Conservation (phyloP, 352 stramenopile genomes). For the Albugo laibachii region DNA sequence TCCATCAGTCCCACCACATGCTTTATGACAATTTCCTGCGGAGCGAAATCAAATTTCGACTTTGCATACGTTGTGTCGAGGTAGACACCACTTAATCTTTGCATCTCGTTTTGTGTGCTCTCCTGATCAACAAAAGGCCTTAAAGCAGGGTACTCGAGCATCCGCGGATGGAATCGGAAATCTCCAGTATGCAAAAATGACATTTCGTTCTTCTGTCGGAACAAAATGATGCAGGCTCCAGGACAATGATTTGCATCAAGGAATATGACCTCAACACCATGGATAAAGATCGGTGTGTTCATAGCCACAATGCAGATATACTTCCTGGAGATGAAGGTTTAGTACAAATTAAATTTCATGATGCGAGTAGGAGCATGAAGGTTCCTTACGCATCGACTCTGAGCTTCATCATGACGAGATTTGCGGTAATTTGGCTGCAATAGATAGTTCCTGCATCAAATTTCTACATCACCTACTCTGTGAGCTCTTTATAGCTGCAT, state of each 20-base stretch:
- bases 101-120: neutral
- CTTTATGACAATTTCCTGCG: constrained; percentile 53
- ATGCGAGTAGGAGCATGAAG: neutral
- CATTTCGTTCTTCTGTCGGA: constrained; percentile 65
- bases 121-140: constrained; percentile 18
- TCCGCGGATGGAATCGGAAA: constrained; percentile 58
- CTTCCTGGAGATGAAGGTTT: constrained; percentile 24
- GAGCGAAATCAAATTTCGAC: constrained; percentile 86
- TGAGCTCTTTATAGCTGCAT: neutral
- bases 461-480: constrained; percentile 8
- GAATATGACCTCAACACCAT: constrained; percentile 85
- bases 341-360: neutral
- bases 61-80: constrained; percentile 96
- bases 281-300: constrained; percentile 66
- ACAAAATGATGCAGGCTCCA: constrained; percentile 89
- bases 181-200: constrained; percentile 85
- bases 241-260: constrained; percentile 95
- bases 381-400: constrained; percentile 26
- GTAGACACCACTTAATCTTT: constrained; percentile 72
- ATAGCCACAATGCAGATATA: constrained; percentile 84
- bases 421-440: constrained; percentile 85
- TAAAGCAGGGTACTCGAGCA: constrained; percentile 39
- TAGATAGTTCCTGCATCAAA: constrained; percentile 91
- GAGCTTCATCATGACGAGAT: constrained; percentile 83
- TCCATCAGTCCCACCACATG: constrained; percentile 41